A percentile compares a stretch with the other conserved stretches of the same genome.
phyloP scores from a whole-genome alignment of 2,329 filamentous ascomycete species.

The Paecilomyces variotii region DNA sequence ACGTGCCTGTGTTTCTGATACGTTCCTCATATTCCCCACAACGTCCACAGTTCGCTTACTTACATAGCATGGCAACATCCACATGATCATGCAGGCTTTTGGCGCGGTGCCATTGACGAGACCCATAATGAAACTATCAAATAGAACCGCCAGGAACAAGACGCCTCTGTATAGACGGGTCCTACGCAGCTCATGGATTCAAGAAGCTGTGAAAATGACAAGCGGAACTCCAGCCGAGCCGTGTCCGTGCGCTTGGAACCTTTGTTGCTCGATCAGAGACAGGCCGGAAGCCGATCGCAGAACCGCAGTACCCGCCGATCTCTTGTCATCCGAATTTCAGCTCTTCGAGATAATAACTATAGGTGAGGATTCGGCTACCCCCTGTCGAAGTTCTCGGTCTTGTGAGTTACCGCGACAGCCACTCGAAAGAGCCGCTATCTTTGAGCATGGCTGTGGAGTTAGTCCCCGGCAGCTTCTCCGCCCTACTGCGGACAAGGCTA shows the following conservation, averaged over 20 bases:
- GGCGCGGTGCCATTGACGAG: conserved; percentile 12
- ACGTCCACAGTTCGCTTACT: conserved; percentile 20
- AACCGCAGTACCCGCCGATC: neutral
- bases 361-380: neutral
- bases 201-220: conserved; percentile 8
- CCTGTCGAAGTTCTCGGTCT: neutral
- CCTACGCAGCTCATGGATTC: conserved; percentile 8
- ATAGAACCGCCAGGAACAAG: conserved; percentile 3
- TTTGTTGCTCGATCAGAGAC: neutral
- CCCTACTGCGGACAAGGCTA: neutral
- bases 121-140: conserved; percentile 12
- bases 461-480: neutral
- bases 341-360: neutral
- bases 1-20: conserved; percentile 15
- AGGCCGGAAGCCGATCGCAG: conserved; percentile 7
- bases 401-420: neutral
- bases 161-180: conserved; percentile 8
- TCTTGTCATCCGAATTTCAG: neutral
- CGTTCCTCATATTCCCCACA: conserved; percentile 18
- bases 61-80: conserved; percentile 15
- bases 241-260: conserved; percentile 14
- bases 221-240: conserved; percentile 13
- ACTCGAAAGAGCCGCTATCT: neutral
- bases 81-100: conserved; percentile 17
- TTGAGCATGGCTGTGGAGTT: neutral